Conservation (phyloP, 139 green algal genomes). For the Micromonas pusilla region DNA sequence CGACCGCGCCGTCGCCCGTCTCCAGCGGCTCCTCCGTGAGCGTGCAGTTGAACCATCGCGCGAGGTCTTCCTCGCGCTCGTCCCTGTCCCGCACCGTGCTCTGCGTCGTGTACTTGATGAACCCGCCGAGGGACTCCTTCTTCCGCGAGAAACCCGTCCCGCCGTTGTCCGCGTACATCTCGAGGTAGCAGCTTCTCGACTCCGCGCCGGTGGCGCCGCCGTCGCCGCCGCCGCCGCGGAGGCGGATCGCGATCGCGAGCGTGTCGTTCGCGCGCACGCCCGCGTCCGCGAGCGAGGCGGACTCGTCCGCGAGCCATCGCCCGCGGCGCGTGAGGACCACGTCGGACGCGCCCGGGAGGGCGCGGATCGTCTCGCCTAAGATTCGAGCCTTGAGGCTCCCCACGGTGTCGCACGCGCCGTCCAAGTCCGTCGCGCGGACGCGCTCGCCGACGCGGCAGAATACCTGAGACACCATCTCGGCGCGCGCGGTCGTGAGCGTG, state of each 20-base stretch:
- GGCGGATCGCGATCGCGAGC: not conserved
- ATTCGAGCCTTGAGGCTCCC: not conserved
- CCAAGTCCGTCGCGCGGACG: not conserved
- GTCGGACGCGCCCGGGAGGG: not conserved
- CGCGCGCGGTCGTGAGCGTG: too few species aligned
- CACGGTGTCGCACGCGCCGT: not conserved
- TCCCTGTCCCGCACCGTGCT: slow-evolving; percentile 7
- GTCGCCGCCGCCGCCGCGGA: slow-evolving; percentile 19
- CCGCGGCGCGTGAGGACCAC: not conserved
- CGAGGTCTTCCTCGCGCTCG: slow-evolving; percentile 7
- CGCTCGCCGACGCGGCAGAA: not conserved
- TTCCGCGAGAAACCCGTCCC: not conserved
- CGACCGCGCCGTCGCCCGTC: not conserved
- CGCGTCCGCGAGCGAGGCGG: not conserved
- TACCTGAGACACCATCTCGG: not conserved
- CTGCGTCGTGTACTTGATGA: slow-evolving; percentile 7
- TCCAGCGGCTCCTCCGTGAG: slow-evolving; percentile 19
- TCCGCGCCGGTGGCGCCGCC: slow-evolving; percentile 23
- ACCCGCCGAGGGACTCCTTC: slow-evolving; percentile 14
- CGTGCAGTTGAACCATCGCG: slow-evolving; percentile 13
- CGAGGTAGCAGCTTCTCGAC: slow-evolving; percentile 15
- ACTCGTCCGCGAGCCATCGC: not conserved
- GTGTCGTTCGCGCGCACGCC: not conserved
- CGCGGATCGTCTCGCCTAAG: not conserved
- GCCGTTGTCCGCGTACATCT: slow-evolving; percentile 22